Evolutionary conservation across 164 flowering plant genomes (phyloP).

Genomic region (Saururus chinensis): DNA sequence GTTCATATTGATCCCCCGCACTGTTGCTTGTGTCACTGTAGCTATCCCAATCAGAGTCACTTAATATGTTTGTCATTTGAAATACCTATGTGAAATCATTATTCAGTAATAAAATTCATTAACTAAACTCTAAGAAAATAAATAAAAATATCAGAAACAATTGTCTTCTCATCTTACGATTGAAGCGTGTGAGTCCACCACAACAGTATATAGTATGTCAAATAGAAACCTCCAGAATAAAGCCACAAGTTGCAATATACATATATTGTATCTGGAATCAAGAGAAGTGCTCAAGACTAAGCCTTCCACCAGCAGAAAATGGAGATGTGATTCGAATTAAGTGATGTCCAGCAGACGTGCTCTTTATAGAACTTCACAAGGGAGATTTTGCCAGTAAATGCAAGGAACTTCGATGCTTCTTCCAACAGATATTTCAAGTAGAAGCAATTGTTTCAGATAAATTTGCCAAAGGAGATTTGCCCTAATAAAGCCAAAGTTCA

Average conservation of each 20-base stretch:
- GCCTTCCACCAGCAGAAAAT: not conserved
- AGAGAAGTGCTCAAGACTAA: not conserved
- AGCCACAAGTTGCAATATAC: no score
- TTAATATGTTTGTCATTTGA: constrained; percentile 10
- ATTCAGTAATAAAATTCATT: not conserved
- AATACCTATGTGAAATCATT: not conserved
- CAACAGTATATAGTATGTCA: no score
- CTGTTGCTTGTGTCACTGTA: constrained; percentile 52
- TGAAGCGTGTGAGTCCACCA: no score
- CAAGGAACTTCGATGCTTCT: not conserved
- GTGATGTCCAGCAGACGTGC: constrained; percentile 45
- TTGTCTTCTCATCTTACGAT: no score
- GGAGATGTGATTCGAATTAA: constrained; percentile 39
- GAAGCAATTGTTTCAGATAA: constrained; percentile 1
- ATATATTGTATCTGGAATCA: no score
- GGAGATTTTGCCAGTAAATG: constrained; percentile 9
- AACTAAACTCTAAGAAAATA: not conserved
- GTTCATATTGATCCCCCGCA: constrained; percentile 62
- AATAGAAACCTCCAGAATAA: no score
- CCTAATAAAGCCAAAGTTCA: not conserved
- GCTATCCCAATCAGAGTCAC: constrained; percentile 65
- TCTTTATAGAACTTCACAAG: not conserved
- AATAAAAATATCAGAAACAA: no score
- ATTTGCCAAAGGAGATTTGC: constrained; percentile 10
- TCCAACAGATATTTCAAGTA: no score